phyloP scores from a whole-genome alignment of 306 rosid species.

The Cucurbita pepo region DNA sequence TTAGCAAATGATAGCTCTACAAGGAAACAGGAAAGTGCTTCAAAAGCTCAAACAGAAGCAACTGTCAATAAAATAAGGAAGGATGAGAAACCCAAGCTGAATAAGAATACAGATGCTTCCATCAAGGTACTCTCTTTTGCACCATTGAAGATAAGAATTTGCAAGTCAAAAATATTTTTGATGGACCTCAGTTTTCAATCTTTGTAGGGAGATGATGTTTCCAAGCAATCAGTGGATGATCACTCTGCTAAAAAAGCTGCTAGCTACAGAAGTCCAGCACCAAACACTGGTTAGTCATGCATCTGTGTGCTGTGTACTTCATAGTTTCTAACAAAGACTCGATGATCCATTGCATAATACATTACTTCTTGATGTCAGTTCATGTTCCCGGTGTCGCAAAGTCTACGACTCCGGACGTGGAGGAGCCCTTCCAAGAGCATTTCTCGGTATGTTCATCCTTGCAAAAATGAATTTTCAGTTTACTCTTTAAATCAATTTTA shows the following conservation, averaged over 20 bases:
- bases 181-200: neutral
- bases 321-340: neutral
- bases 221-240: constrained; percentile 19
- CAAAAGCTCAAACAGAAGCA: constrained; percentile 18
- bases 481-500: neutral
- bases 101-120: constrained; percentile 6
- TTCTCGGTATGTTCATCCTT: constrained; percentile 36
- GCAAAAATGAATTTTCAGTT: neutral
- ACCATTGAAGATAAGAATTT: neutral
- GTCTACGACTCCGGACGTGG: constrained; percentile 21
- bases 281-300: constrained; percentile 29
- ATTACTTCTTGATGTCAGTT: constrained; percentile 21
- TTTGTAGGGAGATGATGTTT: constrained; percentile 30
- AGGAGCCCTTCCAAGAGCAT: constrained; percentile 34
- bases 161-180: neutral
- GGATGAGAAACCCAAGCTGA: constrained; percentile 14
- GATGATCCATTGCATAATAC: neutral
- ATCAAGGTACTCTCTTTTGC: constrained; percentile 4
- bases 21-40: constrained; percentile 21
- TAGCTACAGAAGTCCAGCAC: constrained; percentile 15
- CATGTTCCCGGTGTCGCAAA: constrained; percentile 23
- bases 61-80: constrained; percentile 13
- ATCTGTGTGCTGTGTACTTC: neutral
- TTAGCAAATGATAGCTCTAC: constrained; percentile 23
- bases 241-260: constrained; percentile 16